Evolutionary conservation across 768 basidiomycete species (phyloP), one percentile per base, ranked within the genome.

Genomic region (Suillus bovinus): DNA sequence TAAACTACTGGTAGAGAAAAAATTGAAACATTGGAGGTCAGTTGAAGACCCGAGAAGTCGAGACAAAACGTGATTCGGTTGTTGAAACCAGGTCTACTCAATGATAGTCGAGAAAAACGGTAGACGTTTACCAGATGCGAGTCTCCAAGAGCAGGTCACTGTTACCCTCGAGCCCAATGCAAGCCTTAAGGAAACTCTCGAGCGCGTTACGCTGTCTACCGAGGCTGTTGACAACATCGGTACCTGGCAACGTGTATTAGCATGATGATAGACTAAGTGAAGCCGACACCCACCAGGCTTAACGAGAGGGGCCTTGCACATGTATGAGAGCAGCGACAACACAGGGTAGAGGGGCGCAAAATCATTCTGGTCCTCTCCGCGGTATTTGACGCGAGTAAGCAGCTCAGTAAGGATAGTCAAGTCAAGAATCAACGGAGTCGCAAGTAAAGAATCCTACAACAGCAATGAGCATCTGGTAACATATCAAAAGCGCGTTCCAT

Each of bases 301-400:
- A 78, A 96, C 94, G 71, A 96, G 86, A n/a, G 94, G 94, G 0
- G 94, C 95, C 83, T 97, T 97, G 79, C 96, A 88, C 94, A 98
- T 96, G 84, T 96, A 98, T 47, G 89, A 91, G 60, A 98, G 83
- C 64, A 98, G 85, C 44, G 94, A 96, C 60, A 99, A 82, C 62
- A 99, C 91, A 4, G 91, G 84, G 84, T 99, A 93, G 22, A 99
- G 80, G 0, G 91, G 89, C 64, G 86, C 79, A 79, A 93, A 97
- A 39, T 93, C 90, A 61, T 75, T 75, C 68, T 80, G 74, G 17
- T 74, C 72, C 0, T 69, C 64, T 67, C 86, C 82, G 71, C 93
- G 91, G 81, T 97, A 99, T 75, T 90, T 81, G 75, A 99, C 83
- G 63, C 96, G 95, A 46, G 95, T 95, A 63, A 99, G 82, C 63